Conservation (phyloP, 768 basidiomycete genomes). For the Thelephora aurantiotincta region DNA sequence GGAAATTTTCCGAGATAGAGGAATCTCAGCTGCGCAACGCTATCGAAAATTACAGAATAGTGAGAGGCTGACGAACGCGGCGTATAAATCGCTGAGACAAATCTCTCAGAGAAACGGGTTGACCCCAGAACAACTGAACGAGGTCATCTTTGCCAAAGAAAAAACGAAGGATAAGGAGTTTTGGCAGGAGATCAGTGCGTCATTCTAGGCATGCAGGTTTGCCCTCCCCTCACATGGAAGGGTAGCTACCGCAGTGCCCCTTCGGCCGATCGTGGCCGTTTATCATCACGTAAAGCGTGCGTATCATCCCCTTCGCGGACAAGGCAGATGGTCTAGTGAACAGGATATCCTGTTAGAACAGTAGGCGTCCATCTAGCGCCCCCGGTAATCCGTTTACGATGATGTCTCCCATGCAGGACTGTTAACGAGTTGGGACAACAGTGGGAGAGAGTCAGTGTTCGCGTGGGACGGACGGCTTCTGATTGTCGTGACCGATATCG, state of each 20-base stretch:
- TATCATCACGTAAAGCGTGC: constrained; percentile 68
- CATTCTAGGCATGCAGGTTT: neutral
- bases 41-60: constrained; percentile 46
- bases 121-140: constrained; percentile 36
- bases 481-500: constrained; percentile 82
- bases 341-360: constrained; percentile 40
- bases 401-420: constrained; percentile 30
- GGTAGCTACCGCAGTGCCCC: constrained; percentile 53
- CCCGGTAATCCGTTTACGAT: constrained; percentile 1
- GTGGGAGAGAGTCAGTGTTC: constrained; percentile 65
- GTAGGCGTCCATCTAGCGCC: constrained; percentile 28
- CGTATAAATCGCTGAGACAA: neutral
- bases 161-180: constrained; percentile 52
- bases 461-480: constrained; percentile 60
- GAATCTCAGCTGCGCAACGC: constrained; percentile 50
- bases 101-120: constrained; percentile 33
- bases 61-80: constrained; percentile 18
- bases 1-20: constrained; percentile 74
- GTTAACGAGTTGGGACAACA: constrained; percentile 56
- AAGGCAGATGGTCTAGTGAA: constrained; percentile 64
- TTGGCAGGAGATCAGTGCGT: constrained; percentile 71
- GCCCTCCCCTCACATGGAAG: constrained; percentile 4
- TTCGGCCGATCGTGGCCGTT: constrained; percentile 70
- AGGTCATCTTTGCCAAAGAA: constrained; percentile 56
- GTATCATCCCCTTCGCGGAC: constrained; percentile 53